Evolutionary conservation across 1,284 basidiomycete species (phyloP).

Genomic region (Anthracocystis panici-leucophaei): DNA sequence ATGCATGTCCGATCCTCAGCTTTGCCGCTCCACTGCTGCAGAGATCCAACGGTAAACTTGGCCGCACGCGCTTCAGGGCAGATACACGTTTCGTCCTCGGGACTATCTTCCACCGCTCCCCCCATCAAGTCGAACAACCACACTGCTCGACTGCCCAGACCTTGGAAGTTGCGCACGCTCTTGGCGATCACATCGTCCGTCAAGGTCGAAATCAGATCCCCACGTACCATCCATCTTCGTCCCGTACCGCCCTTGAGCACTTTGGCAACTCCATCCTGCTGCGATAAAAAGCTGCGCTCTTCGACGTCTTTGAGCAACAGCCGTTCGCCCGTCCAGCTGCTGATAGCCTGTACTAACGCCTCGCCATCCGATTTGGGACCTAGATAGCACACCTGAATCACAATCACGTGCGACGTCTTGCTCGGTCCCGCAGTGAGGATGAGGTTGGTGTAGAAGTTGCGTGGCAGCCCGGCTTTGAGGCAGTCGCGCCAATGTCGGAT

Average conservation of each 20-base stretch:
- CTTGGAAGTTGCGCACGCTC: slow-evolving; percentile 81
- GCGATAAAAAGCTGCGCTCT: slow-evolving; percentile 85
- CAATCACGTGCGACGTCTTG: slow-evolving; percentile 74
- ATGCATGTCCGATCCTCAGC: slow-evolving; percentile 83
- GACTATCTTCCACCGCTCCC: slow-evolving; percentile 80
- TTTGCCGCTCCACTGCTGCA: slow-evolving; percentile 90
- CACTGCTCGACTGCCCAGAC: slow-evolving; percentile 74
- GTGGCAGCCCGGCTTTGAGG: slow-evolving; percentile 79
- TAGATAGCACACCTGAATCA: slow-evolving; percentile 88
- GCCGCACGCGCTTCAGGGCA: slow-evolving; percentile 82
- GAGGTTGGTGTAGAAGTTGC: slow-evolving; percentile 87
- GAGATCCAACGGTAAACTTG: slow-evolving; percentile 84
- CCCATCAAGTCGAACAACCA: slow-evolving; percentile 77
- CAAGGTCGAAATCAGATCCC: slow-evolving; percentile 76
- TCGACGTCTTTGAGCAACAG: slow-evolving; percentile 87
- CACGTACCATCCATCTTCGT: slow-evolving; percentile 56
- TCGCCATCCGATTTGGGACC: slow-evolving; percentile 79
- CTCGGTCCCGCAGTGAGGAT: slow-evolving; percentile 83
- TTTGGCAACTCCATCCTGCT: slow-evolving; percentile 90
- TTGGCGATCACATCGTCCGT: slow-evolving; percentile 86
- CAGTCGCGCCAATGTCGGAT: slow-evolving; percentile 92
- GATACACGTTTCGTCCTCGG: slow-evolving; percentile 74
- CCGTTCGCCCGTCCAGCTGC: slow-evolving; percentile 80
- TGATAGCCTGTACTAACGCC: slow-evolving; percentile 82
- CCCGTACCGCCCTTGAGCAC: slow-evolving; percentile 82